Conservation (phyloP, 768 basidiomycete genomes). For the Galerina sulciceps region DNA sequence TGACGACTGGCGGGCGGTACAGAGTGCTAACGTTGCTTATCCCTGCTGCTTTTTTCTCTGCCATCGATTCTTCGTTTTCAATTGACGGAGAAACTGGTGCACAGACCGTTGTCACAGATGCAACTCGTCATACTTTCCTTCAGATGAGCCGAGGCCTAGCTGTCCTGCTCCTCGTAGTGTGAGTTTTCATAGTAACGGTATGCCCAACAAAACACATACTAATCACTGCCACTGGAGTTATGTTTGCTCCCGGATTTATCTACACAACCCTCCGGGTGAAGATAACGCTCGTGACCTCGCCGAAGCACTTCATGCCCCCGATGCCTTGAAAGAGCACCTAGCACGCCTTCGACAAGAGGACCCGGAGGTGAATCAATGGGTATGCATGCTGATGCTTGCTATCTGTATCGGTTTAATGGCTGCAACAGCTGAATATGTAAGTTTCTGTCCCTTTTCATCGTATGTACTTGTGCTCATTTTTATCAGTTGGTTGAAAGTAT, state of each 20-base stretch:
- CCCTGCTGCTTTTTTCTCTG: slow-evolving; percentile 71
- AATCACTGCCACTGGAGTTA: slow-evolving; percentile 45
- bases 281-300: slow-evolving; percentile 44
- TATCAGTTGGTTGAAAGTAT: slow-evolving; percentile 67
- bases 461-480: background rate
- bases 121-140: slow-evolving; percentile 50
- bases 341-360: slow-evolving; percentile 37
- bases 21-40: slow-evolving; percentile 68
- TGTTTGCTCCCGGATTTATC: slow-evolving; percentile 66
- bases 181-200: slow-evolving; percentile 22
- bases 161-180: slow-evolving; percentile 65
- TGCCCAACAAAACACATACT: background rate
- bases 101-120: slow-evolving; percentile 38
- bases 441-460: background rate
- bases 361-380: slow-evolving; percentile 67
- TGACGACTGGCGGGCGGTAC: background rate
- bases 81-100: slow-evolving; percentile 9
- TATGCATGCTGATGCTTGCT: slow-evolving; percentile 56
- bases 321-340: slow-evolving; percentile 44
- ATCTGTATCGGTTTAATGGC: slow-evolving; percentile 66
- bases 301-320: slow-evolving; percentile 46
- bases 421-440: slow-evolving; percentile 72
- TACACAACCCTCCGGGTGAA: slow-evolving; percentile 73
- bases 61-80: slow-evolving; percentile 37
- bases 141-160: slow-evolving; percentile 70